These are phyloP conservation scores for Zygoascus bituminiphila DNA, from an alignment of 805 yeast species.

Conservation along the genomic window DNA sequence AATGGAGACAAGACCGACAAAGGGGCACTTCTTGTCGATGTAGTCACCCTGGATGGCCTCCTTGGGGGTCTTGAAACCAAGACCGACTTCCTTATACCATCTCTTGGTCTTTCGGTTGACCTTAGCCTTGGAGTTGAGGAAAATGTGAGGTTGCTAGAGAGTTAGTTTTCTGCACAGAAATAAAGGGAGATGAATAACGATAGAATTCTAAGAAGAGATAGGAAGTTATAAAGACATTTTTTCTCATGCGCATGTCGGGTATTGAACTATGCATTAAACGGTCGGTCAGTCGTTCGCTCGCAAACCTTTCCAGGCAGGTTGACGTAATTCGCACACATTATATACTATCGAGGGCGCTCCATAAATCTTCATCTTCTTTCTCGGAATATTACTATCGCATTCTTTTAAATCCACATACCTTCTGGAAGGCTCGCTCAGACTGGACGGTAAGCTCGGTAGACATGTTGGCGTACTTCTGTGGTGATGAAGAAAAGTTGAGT, in stretches of 20 bases:
- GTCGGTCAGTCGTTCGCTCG: too few relatives aligned
- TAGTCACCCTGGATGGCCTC: conserved; percentile 96
- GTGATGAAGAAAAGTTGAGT: background rate
- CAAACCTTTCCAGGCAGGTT: too few relatives aligned
- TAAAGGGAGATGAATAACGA: too few relatives aligned
- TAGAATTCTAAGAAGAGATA: too few relatives aligned
- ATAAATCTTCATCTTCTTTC: background rate
- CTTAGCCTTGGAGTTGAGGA: conserved; percentile 99
- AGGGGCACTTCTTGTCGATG: conserved; percentile 99
- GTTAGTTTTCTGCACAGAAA: conserved; percentile 15
- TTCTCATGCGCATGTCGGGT: too few relatives aligned
- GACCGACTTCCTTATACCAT: conserved; percentile 99
- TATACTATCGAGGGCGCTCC: background rate
- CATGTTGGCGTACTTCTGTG: conserved; percentile 38
- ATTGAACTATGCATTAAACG: too few relatives aligned
- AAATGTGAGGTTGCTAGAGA: conserved; percentile 97
- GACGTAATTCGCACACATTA: too few relatives aligned
- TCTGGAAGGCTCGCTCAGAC: conserved; percentile 99
- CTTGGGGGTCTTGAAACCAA: conserved; percentile 99
- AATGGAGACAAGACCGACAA: conserved; percentile 93
- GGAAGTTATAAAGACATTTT: too few relatives aligned
- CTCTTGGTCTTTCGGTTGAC: conserved; percentile 98
- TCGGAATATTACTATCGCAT: too few relatives aligned
- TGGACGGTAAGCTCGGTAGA: conserved; percentile 99
- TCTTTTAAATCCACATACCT: conserved; percentile 61